These are phyloP conservation scores for Tanacetum coccineum DNA, from an alignment of 129 eudicot species.

Conservation along the genomic window DNA sequence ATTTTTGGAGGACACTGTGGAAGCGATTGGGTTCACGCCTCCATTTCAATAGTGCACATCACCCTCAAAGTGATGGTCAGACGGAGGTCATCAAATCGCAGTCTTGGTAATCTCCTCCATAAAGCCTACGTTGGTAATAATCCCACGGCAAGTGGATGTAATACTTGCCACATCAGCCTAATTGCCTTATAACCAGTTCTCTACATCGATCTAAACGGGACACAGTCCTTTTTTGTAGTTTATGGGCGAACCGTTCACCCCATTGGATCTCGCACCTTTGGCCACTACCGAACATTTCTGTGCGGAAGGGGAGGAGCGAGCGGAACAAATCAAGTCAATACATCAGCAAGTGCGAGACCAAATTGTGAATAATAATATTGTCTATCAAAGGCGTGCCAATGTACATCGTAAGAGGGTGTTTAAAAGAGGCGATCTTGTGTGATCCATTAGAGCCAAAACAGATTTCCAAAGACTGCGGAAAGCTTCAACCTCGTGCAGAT, in stretches of 20 bases:
- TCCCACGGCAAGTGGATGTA: not conserved
- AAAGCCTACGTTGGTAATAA: not conserved
- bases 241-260: not conserved
- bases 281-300: not conserved
- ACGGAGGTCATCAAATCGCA: not conserved
- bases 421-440: not conserved
- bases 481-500: not conserved
- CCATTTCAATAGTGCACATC: slow-evolving; percentile 1
- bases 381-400: not conserved
- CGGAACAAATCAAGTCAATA: not conserved
- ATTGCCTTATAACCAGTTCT: not conserved
- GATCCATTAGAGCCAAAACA: not conserved
- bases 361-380: not conserved
- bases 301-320: not conserved
- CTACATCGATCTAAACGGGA: not conserved
- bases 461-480: not conserved
- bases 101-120: not conserved
- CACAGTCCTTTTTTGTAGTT: not conserved
- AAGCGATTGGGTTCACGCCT: not conserved
- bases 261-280: not conserved
- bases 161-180: not conserved
- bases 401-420: not conserved
- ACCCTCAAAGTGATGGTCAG: not conserved
- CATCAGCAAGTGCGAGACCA: not conserved
- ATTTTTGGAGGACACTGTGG: not conserved